Evolutionary conservation across 768 basidiomycete species (phyloP), one percentile per base, ranked within the genome.

Genomic region (Cystofilobasidium macerans): DNA sequence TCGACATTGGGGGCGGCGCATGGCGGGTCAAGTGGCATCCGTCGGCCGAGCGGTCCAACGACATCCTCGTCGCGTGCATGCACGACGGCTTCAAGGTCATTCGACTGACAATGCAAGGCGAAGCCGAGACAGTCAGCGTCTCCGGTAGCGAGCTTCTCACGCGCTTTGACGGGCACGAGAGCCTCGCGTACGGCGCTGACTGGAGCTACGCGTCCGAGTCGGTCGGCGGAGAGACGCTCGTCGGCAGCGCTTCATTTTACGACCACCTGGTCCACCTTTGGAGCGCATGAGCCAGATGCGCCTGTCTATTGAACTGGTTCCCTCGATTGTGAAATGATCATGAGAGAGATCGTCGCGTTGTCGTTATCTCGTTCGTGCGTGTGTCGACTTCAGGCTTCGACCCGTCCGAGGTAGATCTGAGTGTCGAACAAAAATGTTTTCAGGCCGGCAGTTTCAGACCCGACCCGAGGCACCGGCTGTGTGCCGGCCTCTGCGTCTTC

Each of bases 11-110:
- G 14, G 95, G 95, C 16, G 95, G 95, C 3, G 88, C 84, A 14
- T 99, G 95, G 95, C 82, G 95, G 22, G 85, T 90, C 65, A 92
- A 94, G 75, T 99, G 92, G 90, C 91, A 98, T 76, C 91, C 93
- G 9, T 82, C 81, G 6, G 69, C 80, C 2, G 70, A 72, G n/a
- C 81, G 91, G 53, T 82, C 80, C 69, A 72, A 81, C 42, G 88
- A 93, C 72, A 80, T 98, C 1, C 81, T 97, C 24, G 84, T 91
- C n/a, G 95, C 93, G 0, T 91, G 88, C 73, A 99, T 98, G 95
- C 93, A 94, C 73, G 91, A 91, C 69, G 93, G 94, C 13, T 93
- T 90, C 81, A 95, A 95, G 73, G 80, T 94, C 8, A 75, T 91
- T 54, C 79, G 76, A 1, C 83, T 88, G 65, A 65, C 69, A 53